phyloP scores from a whole-genome alignment of 2,329 filamentous ascomycete species.

The Sporothrix protearum region DNA sequence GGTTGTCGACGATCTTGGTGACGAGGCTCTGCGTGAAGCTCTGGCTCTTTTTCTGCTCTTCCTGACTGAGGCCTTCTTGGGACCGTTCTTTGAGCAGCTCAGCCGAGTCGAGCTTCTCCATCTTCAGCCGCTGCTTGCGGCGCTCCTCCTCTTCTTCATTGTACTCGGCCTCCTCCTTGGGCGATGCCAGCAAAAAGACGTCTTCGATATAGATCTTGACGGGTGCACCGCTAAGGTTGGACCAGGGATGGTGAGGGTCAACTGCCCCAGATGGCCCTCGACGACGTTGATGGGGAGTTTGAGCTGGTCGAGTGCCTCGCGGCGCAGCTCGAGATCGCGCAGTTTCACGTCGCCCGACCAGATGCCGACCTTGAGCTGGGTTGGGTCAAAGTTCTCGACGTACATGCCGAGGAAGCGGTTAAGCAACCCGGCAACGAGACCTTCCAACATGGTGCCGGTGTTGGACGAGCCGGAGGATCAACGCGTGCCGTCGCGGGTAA shows the following conservation, averaged over 20 bases:
- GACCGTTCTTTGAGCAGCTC: constrained; percentile 90
- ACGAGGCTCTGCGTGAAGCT: constrained; percentile 94
- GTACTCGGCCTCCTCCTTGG: constrained; percentile 91
- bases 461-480: constrained; percentile 26
- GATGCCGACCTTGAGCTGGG: constrained; percentile 96
- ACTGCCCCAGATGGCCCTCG: constrained; percentile 86
- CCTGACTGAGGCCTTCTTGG: constrained; percentile 86
- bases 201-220: constrained; percentile 95
- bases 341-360: constrained; percentile 99
- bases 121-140: constrained; percentile 86
- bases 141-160: constrained; percentile 88
- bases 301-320: constrained; percentile 94
- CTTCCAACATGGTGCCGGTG: constrained; percentile 80
- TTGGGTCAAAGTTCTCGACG: constrained; percentile 98
- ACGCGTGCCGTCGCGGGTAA: background rate
- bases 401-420: constrained; percentile 99
- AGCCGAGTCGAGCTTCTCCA: constrained; percentile 96
- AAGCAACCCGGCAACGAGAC: constrained; percentile 90
- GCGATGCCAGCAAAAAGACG: constrained; percentile 91
- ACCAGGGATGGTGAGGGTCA: constrained; percentile 95
- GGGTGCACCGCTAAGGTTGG: constrained; percentile 88
- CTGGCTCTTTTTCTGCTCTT: constrained; percentile 96
- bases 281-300: constrained; percentile 95
- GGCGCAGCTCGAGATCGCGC: constrained; percentile 82
- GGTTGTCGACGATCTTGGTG: constrained; percentile 96